A percentile compares a stretch with the other conserved stretches of the same genome.
These are phyloP conservation scores for Lolium perenne DNA, from an alignment of 176 grass and related monocot species.

Conservation along the genomic window DNA sequence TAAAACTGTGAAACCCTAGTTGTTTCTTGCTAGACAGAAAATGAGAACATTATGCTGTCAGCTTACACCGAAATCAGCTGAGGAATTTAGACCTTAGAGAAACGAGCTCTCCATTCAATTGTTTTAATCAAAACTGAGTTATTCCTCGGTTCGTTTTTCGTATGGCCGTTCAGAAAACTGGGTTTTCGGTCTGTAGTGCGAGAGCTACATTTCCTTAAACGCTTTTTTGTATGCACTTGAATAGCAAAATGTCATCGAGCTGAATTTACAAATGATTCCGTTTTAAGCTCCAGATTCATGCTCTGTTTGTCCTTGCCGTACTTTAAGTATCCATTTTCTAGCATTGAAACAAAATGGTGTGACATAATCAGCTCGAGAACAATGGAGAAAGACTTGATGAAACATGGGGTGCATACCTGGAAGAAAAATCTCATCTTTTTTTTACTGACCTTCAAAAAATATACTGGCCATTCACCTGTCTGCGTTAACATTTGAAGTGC, in stretches of 20 bases:
- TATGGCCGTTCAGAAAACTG: background rate
- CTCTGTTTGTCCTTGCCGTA: background rate
- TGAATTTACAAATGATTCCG: background rate
- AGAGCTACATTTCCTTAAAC: background rate
- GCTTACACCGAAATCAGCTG: background rate
- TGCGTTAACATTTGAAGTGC: background rate
- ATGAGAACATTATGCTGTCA: background rate
- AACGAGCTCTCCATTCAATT: background rate
- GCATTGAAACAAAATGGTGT: background rate
- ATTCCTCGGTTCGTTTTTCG: too few relatives aligned
- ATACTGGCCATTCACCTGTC: background rate
- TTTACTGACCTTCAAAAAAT: background rate
- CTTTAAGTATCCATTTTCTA: background rate
- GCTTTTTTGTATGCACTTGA: background rate
- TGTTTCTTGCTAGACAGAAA: background rate
- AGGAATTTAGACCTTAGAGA: background rate
- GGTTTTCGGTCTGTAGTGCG: background rate
- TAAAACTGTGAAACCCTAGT: background rate
- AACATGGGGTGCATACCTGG: background rate
- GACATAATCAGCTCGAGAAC: background rate
- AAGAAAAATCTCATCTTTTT: background rate
- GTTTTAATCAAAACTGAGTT: too few relatives aligned
- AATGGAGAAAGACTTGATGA: background rate
- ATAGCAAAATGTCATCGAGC: background rate
- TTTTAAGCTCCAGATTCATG: background rate